A percentile compares a stretch with the other conserved stretches of the same genome.
phyloP scores from a whole-genome alignment of 345 rosid genomes.

The Eucalyptus polyanthemos region DNA sequence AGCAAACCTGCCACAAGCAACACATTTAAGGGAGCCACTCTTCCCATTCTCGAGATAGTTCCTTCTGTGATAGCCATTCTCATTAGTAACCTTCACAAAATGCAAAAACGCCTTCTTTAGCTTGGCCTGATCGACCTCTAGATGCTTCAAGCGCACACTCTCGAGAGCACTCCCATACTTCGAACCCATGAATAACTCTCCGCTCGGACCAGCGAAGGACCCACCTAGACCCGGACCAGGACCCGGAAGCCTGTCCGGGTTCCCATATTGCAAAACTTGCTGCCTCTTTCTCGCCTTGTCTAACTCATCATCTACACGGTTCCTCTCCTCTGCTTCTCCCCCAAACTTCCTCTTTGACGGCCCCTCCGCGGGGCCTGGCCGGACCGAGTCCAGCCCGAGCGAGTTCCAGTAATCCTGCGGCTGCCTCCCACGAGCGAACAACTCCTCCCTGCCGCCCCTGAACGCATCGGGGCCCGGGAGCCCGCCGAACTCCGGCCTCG shows the following conservation, averaged over 20 bases:
- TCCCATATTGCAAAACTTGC: slow-evolving; percentile 19
- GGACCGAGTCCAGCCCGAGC: slow-evolving; percentile 9
- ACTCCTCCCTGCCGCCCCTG: not conserved
- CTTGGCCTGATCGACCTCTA: slow-evolving; percentile 44
- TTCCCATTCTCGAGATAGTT: slow-evolving; percentile 76
- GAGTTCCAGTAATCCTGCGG: slow-evolving; percentile 19
- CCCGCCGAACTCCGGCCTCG: slow-evolving; percentile 19
- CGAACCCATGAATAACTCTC: slow-evolving; percentile 38
- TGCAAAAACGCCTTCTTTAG: slow-evolving; percentile 64
- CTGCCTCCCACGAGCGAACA: not conserved
- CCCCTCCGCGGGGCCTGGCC: not conserved
- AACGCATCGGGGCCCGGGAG: not conserved
- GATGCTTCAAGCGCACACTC: slow-evolving; percentile 16
- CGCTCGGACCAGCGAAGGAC: slow-evolving; percentile 1
- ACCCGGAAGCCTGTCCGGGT: slow-evolving; percentile 16
- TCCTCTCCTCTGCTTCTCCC: slow-evolving; percentile 23
- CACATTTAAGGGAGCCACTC: slow-evolving; percentile 62
- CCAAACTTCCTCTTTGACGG: slow-evolving; percentile 54
- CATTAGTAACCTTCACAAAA: slow-evolving; percentile 53
- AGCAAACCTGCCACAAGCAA: slow-evolving; percentile 84
- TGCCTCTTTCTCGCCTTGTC: slow-evolving; percentile 30
- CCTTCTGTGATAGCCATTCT: slow-evolving; percentile 46
- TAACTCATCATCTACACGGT: slow-evolving; percentile 18
- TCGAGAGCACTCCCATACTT: slow-evolving; percentile 41
- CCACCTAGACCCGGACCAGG: slow-evolving; percentile 6